Percentiles rank a stretch among this genome's conserved stretches.
Conservation (phyloP, 1,139 yeast species). For the Scheffersomyces stambukii region DNA sequence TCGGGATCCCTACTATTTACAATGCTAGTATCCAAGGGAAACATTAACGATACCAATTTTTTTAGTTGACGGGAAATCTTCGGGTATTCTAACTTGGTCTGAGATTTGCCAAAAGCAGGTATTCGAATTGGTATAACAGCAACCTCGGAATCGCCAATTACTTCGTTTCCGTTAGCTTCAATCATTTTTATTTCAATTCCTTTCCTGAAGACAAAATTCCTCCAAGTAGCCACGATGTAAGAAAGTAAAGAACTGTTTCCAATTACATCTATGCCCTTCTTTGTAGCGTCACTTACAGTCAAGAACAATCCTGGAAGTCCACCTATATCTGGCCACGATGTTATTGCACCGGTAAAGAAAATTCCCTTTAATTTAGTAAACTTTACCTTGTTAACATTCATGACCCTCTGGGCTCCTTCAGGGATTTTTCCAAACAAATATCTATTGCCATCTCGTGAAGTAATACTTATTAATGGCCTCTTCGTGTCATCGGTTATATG, state of each 20-base stretch:
- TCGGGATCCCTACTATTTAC: slow-evolving; percentile 36
- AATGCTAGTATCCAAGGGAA: slow-evolving; percentile 41
- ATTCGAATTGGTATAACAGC: slow-evolving; percentile 50
- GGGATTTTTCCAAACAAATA: slow-evolving; percentile 77
- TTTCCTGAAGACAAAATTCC: slow-evolving; percentile 81
- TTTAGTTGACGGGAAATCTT: slow-evolving; percentile 17
- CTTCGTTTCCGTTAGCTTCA: slow-evolving; percentile 29
- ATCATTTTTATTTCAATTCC: slow-evolving; percentile 57
- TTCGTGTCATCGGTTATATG: slow-evolving; percentile 60
- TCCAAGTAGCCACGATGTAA: slow-evolving; percentile 73
- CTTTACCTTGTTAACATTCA: slow-evolving; percentile 45
- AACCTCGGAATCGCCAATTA: slow-evolving; percentile 49
- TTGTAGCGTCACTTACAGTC: slow-evolving; percentile 81
- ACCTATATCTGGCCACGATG: slow-evolving; percentile 68
- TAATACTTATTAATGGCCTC: slow-evolving; percentile 56
- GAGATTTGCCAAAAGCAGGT: slow-evolving; percentile 2
- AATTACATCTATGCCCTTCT: slow-evolving; percentile 39
- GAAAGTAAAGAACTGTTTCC: slow-evolving; percentile 38
- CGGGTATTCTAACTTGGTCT: background rate
- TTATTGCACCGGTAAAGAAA: slow-evolving; percentile 69
- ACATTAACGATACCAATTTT: slow-evolving; percentile 42
- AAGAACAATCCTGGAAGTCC: slow-evolving; percentile 88
- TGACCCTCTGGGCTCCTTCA: slow-evolving; percentile 79
- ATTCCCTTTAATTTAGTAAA: slow-evolving; percentile 57
- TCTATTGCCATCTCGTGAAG: slow-evolving; percentile 48